Evolutionary conservation across 257 asterid species (phyloP), one percentile per base, ranked within the genome.

Genomic region (Ajuga chamaepitys): DNA sequence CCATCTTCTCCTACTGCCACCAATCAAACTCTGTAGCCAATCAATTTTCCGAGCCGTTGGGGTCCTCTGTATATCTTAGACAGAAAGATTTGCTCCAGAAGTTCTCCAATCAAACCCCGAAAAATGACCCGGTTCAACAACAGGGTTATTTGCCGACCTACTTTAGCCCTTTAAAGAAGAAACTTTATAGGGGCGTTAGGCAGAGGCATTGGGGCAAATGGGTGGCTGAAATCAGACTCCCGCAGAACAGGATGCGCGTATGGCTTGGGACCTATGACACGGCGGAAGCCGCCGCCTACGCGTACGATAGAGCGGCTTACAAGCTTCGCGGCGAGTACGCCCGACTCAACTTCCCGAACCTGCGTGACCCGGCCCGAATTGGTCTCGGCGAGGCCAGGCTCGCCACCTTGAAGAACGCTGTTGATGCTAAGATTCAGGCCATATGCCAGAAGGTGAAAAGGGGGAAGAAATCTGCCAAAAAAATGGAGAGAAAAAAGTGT

Each of bases 181-280:
- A 94, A 72, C 78, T 94, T 0, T 94, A 94, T 75, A 73, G 99
- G 30, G 99, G 99, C 0, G 97, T 94, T n/a, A 72, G 99, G 70
- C 97, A 94, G 80, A 78, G 99, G 82, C 97, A 94, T 63, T 94
- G 99, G 99, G 97, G 99, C 1, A 94, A 86, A 48, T 94, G 99
- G 99, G 99, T 94, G 9, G 97, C 99, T 4, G 99, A 94, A 50
- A 94, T 90, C 14, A 71, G 99, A 20, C 88, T 94, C 21, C 99
- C 99, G 2, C 95, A 89, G 74, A 94, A 94, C 72, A 66, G 99
- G 64, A 80, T 83, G 83, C 74, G 97, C 66, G 95, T 94, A 4
- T 94, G 99, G 99, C 81, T 93, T 0, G 99, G 99, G 16, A 93
- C 99, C 63, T 90, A 89, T 70, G 97, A 93, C 50, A 72, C 95